Percentiles rank a stretch among this genome's conserved stretches.
phyloP scores from a whole-genome alignment of 306 rosid genomes.

The Malus fusca region DNA sequence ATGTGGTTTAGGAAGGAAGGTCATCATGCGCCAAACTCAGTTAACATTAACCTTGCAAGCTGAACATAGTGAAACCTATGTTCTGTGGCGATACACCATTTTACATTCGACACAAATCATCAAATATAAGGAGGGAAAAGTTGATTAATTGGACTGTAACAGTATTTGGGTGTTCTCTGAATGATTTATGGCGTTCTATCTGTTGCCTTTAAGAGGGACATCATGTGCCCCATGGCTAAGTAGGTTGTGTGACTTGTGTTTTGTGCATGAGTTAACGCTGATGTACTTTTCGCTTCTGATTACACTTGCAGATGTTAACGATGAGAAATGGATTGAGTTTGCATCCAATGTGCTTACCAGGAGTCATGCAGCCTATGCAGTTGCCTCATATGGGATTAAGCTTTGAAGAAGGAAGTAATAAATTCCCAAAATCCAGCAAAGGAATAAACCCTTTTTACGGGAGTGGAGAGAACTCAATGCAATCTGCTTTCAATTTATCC shows the following conservation, averaged over 20 bases:
- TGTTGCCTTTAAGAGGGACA: background rate
- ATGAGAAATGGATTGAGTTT: constrained; percentile 81
- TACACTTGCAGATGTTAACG: constrained; percentile 66
- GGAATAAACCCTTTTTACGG: constrained; percentile 29
- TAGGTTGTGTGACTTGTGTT: background rate
- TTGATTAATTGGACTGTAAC: background rate
- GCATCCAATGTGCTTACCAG: constrained; percentile 78
- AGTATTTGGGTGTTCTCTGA: background rate
- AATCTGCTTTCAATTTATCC: constrained; percentile 30
- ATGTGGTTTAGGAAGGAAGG: background rate
- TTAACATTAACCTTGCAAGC: no score
- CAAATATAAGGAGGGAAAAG: background rate
- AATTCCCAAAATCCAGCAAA: constrained; percentile 33
- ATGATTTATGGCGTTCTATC: background rate
- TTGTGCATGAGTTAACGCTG: background rate
- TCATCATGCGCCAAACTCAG: background rate
- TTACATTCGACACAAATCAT: background rate
- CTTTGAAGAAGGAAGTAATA: constrained; percentile 37
- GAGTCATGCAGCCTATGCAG: constrained; percentile 41
- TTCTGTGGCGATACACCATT: background rate
- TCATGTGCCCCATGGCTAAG: background rate
- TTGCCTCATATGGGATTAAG: constrained; percentile 44
- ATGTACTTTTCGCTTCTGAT: constrained; percentile 1
- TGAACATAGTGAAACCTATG: background rate
- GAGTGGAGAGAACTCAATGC: constrained; percentile 31